phyloP scores from a whole-genome alignment of 331 rosid species.

The Acacia pycnantha region DNA sequence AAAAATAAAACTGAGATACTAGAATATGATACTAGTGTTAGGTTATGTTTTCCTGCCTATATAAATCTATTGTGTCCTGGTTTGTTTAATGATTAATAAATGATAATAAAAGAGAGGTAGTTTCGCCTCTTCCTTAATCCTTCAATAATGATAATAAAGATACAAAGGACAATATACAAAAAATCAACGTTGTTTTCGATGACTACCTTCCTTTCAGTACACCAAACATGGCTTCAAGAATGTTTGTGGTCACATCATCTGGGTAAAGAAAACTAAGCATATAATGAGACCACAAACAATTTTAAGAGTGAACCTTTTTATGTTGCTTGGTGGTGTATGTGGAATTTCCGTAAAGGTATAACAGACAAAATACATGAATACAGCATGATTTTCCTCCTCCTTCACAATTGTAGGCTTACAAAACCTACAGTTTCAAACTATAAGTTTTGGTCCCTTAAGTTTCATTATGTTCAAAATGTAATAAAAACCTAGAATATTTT shows the following conservation, averaged over 20 bases:
- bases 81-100: too few relatives aligned
- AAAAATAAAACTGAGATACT: background rate
- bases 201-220: background rate
- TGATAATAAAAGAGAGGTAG: background rate
- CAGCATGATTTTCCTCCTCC: background rate
- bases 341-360: background rate
- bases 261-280: background rate
- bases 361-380: background rate
- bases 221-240: background rate
- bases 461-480: too few relatives aligned
- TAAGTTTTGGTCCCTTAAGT: background rate
- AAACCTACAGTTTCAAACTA: background rate
- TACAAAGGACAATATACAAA: background rate
- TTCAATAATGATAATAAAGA: background rate
- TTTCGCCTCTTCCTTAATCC: background rate
- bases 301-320: background rate
- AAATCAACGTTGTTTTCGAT: background rate
- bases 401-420: background rate
- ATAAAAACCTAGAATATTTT: too few relatives aligned
- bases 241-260: background rate
- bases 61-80: background rate
- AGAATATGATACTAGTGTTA: too few relatives aligned
- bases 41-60: background rate
- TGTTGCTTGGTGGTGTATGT: background rate
- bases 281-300: background rate